Evolutionary conservation across 2,329 filamentous ascomycete species (phyloP), one percentile per base, ranked within the genome.

Genomic region (Huntiella moniliformis): DNA sequence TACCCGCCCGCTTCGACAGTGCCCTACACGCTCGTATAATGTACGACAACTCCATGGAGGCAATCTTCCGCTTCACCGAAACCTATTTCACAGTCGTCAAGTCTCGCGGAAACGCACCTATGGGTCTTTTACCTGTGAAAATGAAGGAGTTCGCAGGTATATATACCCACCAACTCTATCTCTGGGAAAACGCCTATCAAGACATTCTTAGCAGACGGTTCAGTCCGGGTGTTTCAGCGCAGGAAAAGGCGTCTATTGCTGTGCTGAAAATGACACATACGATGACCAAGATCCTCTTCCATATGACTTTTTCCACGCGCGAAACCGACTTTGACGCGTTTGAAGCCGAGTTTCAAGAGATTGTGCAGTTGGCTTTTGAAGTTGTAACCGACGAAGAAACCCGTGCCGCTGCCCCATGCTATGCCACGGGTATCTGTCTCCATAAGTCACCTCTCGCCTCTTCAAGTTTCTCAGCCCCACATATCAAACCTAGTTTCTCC

Each of bases 251-350:
- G 0, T 73, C 67, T 39, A 76, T 77, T 47, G 66, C 71, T 4
- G 72, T 74, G 8, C 60, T 78, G 4, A 76, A 77, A 53, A 77
- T 78, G 73, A 67, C 67, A 46, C 71, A 75, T 49, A 63, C 74
- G 43, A 78, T 74, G 64, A 65, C 64, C 7, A 61, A 64, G 39
- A 63, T 78, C 32, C 58, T 78, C 4, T 75, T 73, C 51, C 59
- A 70, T 36, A 76, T 75, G 68, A 71, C 70, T 7, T 79, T 76
- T 53, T 71, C 65, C 54, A 67, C 70, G 44, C 68, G 61, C 39
- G 74, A 79, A 54, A 65, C 67, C 45, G 64, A 70, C 33, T 78
- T 78, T 49, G 74, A 79, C 52, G 55, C 57, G 7, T 75, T 73
- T 51, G 58, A 65, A 4, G 56, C 60, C 0, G 63, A 67, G 16